phyloP scores from a whole-genome alignment of 768 basidiomycete species.

The Boletus coccyginus region DNA sequence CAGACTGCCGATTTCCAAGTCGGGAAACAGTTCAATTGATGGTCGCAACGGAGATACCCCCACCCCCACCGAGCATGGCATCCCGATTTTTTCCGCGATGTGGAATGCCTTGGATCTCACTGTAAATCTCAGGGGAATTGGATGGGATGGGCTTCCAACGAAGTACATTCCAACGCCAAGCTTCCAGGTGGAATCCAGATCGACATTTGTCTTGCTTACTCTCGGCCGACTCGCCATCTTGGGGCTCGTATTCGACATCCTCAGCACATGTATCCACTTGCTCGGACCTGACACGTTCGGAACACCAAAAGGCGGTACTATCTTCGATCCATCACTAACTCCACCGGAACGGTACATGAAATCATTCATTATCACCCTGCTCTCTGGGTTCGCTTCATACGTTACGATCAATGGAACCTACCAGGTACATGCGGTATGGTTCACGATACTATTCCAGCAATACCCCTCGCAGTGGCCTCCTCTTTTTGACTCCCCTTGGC shows the following conservation, averaged over 20 bases:
- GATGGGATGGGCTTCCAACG: slow-evolving; percentile 22
- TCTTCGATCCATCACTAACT: slow-evolving; percentile 36
- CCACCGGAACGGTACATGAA: slow-evolving; percentile 37
- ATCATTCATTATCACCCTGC: slow-evolving; percentile 42
- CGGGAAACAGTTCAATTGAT: not conserved
- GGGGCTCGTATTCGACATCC: slow-evolving; percentile 4
- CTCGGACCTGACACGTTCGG: slow-evolving; percentile 43
- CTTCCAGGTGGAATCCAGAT: slow-evolving; percentile 18
- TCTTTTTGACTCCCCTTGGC: slow-evolving; percentile 56
- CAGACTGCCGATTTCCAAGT: slow-evolving; percentile 9
- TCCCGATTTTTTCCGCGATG: slow-evolving; percentile 12
- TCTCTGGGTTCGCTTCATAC: slow-evolving; percentile 46
- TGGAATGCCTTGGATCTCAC: slow-evolving; percentile 30
- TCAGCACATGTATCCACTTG: not conserved
- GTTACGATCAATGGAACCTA: slow-evolving; percentile 43
- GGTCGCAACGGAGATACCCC: not conserved
- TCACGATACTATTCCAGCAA: slow-evolving; percentile 47
- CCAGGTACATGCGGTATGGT: slow-evolving; percentile 41
- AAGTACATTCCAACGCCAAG: slow-evolving; percentile 13
- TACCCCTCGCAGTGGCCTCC: slow-evolving; percentile 60
- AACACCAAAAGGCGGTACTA: slow-evolving; percentile 31
- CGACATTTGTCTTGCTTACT: slow-evolving; percentile 15
- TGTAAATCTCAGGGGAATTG: slow-evolving; percentile 25
- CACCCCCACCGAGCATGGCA: not conserved
- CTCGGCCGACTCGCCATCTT: slow-evolving; percentile 7